Evolutionary conservation across 179 eudicot species (phyloP), one percentile per base, ranked within the genome.

Genomic region (Carnegiea gigantea): DNA sequence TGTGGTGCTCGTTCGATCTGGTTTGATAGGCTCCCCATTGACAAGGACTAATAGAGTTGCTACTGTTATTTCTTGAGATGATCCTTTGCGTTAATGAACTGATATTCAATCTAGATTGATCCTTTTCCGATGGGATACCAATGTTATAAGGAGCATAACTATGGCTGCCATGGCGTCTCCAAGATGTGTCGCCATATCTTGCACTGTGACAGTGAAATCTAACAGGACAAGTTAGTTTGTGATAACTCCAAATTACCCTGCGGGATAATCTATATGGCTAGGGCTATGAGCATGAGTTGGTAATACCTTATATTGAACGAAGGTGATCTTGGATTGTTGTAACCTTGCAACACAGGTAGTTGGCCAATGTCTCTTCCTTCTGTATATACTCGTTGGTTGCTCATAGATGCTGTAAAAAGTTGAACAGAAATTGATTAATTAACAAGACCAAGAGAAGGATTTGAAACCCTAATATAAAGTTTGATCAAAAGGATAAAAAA

Each of bases 301-400:
- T 40, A 51, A 51, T 92, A 95, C 98, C 97, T 86, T 81, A 89
- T 84, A 82, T 62, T 86, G 77, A 87, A 92, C 84, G 72, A 67
- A 26, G 79, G 75, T 30, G 90, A 79, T 21, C 84, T 83, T 82
- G 87, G 93, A 83, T 86, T 0, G 26, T 67, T 88, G 81, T 86
- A 87, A 82, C 89, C 89, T 87, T 89, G 93, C 51, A 92, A 87
- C 89, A 90, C 88, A n/a, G 98, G 98, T 38, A 93, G 88, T 77
- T 92, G 95, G 90, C 95, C 88, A 26, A 93, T 83, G 84, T 93
- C 93, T 80, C 88, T 86, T 77, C 86, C 93, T 68, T 90, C 91
- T 70, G 49, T 82, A 14, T 84, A 82, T 80, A 88, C 78, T 72
- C 92, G 88, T 73, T 90, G 92, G 79, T 87, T 87, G 76, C 83